Conservation (phyloP, 768 basidiomycete genomes). For the Pilatotrama ljubarskyi region DNA sequence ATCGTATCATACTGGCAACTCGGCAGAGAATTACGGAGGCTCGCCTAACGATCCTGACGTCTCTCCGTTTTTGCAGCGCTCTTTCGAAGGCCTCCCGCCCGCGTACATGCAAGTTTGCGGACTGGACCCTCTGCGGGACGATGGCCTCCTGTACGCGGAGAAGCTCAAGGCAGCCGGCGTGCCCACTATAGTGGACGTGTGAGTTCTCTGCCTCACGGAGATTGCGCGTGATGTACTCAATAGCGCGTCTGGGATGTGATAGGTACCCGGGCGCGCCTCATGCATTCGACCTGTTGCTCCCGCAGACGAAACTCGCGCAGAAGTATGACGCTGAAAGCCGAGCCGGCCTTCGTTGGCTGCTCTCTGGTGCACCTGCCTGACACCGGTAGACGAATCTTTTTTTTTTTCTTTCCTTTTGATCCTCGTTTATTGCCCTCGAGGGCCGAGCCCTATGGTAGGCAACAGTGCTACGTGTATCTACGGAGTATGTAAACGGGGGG, state of each 20-base stretch:
- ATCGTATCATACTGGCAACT: not conserved
- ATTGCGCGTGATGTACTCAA: too few relatives aligned
- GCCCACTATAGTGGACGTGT: conserved; percentile 27
- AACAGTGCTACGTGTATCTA: too few relatives aligned
- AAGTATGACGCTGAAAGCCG: not conserved
- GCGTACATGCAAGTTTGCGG: conserved; percentile 29
- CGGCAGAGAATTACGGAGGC: conserved; percentile 1
- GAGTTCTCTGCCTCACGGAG: conserved; percentile 1
- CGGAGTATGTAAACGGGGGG: too few relatives aligned
- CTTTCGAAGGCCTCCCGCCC: conserved; percentile 23
- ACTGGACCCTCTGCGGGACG: conserved; percentile 30
- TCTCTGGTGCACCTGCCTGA: not conserved
- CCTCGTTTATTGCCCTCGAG: too few relatives aligned
- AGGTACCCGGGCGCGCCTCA: conserved; percentile 7
- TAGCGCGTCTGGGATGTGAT: too few relatives aligned
- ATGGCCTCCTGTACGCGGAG: conserved; percentile 30
- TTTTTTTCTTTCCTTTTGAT: too few relatives aligned
- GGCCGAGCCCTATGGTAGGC: too few relatives aligned
- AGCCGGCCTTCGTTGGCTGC: not conserved
- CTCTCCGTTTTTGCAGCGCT: conserved; percentile 23
- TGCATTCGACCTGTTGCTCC: not conserved
- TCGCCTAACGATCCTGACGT: conserved; percentile 6
- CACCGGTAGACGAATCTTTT: too few relatives aligned
- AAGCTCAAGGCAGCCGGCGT: conserved; percentile 26
- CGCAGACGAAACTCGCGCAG: not conserved